Conservation (phyloP, 805 yeast species). For the Yarrowia sp. region DNA sequence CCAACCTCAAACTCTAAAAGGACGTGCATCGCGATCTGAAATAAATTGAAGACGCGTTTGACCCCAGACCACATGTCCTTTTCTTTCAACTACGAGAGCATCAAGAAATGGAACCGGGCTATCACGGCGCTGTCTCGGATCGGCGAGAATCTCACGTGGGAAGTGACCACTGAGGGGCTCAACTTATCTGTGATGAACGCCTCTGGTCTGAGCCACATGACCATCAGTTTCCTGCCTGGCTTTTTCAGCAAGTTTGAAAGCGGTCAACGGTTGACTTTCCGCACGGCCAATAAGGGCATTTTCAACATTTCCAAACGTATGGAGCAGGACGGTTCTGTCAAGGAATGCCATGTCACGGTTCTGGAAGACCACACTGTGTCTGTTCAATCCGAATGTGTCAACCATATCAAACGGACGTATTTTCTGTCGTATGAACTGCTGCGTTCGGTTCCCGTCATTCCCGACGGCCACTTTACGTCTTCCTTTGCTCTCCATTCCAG, state of each 20-base stretch:
- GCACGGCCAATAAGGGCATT: conserved; percentile 9
- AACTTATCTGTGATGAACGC: conserved; percentile 1
- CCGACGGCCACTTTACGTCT: not conserved
- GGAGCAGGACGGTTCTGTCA: not conserved
- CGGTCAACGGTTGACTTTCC: not conserved
- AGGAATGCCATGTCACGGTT: not conserved
- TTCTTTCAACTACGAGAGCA: not conserved
- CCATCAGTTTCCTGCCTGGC: not conserved
- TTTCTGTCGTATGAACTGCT: not conserved
- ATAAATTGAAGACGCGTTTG: not conserved
- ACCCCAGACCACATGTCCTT: not conserved
- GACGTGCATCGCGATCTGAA: not conserved
- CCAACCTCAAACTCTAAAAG: not conserved
- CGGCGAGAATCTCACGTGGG: conserved; percentile 19
- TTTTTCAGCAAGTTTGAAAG: not conserved
- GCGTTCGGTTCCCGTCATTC: not conserved
- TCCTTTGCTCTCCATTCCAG: not conserved
- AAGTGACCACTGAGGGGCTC: not conserved
- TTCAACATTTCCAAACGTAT: conserved; percentile 17
- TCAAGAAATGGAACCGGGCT: conserved; percentile 13
- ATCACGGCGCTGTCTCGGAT: conserved; percentile 2
- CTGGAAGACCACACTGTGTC: conserved; percentile 1
- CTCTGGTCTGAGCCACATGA: conserved; percentile 2
- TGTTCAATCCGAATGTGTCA: not conserved
- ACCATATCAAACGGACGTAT: conserved; percentile 3